Conservation (phyloP, 2,329 filamentous ascomycete species). For the Fusarium agapanthi region DNA sequence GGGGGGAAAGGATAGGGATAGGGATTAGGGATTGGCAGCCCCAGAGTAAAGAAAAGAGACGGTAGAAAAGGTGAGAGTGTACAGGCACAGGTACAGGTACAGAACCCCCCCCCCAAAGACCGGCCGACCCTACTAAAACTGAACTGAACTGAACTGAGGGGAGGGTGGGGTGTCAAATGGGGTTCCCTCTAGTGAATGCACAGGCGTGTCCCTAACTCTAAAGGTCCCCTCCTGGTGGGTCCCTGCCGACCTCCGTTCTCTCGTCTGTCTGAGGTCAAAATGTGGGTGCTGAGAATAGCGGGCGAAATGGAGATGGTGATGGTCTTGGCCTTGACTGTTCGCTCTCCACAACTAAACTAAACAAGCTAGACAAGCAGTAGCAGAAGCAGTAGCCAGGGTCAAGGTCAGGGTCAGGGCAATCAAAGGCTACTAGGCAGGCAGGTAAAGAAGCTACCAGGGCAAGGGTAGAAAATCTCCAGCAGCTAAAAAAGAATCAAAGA, state of each 20-base stretch:
- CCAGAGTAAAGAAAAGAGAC: neutral
- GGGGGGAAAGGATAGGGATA: conserved; percentile 20
- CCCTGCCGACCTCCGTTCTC: conserved; percentile 24
- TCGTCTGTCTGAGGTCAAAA: conserved; percentile 12
- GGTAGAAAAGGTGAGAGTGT: conserved; percentile 5
- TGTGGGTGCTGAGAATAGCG: conserved; percentile 39
- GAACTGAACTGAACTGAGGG: neutral
- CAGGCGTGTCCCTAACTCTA: conserved; percentile 13
- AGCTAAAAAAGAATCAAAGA: neutral
- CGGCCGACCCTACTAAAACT: conserved; percentile 3
- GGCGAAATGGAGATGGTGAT: conserved; percentile 6
- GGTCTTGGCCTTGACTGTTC: neutral
- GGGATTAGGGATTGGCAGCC: conserved; percentile 16
- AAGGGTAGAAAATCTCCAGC: neutral
- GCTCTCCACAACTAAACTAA: conserved; percentile 11
- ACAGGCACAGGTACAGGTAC: conserved; percentile 15
- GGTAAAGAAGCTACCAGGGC: neutral
- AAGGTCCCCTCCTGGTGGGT: conserved; percentile 10
- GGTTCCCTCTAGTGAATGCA: neutral
- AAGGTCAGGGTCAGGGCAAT: conserved; percentile 10
- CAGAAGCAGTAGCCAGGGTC: conserved; percentile 12
- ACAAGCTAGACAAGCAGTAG: conserved; percentile 12
- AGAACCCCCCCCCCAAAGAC: conserved; percentile 10
- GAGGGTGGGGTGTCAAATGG: conserved; percentile 30
- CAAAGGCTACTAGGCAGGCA: neutral